phyloP scores from a whole-genome alignment of 75 land plant species.

The Pinus albicaulis region DNA sequence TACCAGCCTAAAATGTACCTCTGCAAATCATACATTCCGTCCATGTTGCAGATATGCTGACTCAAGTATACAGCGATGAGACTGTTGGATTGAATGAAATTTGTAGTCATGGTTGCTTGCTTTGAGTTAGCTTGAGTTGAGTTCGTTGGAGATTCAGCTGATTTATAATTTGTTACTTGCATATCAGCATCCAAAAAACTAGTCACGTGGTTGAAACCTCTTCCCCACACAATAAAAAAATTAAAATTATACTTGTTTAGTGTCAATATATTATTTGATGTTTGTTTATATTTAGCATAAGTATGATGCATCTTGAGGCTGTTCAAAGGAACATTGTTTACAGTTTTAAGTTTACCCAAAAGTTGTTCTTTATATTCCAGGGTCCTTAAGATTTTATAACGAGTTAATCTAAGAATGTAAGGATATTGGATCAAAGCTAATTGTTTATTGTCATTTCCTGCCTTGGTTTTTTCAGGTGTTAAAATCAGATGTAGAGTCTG shows the following conservation, averaged over 20 bases:
- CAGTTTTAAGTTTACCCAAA: neutral
- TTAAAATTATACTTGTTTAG: too few species aligned
- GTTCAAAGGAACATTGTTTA: neutral
- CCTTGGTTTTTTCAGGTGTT: conserved; percentile 39
- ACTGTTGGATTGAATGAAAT: too few species aligned
- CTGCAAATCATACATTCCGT: neutral
- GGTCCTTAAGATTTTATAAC: too few species aligned
- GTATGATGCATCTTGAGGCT: neutral
- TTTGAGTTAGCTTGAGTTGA: too few species aligned
- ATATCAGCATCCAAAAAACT: neutral
- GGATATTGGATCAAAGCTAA: too few species aligned
- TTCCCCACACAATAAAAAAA: too few species aligned
- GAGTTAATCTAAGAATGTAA: too few species aligned
- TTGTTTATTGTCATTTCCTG: neutral
- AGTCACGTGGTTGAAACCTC: neutral
- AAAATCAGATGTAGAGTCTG: conserved; percentile 91
- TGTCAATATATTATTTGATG: neutral
- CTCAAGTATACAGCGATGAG: too few species aligned
- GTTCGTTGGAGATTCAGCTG: too few species aligned
- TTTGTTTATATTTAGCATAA: neutral
- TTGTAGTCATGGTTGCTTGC: too few species aligned
- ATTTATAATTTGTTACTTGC: neutral
- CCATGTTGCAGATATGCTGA: too few species aligned
- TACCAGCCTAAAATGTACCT: neutral
- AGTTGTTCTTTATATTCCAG: too few species aligned